Conservation (phyloP, 2,329 filamentous ascomycete species). For the Chaetomium strumarium region DNA sequence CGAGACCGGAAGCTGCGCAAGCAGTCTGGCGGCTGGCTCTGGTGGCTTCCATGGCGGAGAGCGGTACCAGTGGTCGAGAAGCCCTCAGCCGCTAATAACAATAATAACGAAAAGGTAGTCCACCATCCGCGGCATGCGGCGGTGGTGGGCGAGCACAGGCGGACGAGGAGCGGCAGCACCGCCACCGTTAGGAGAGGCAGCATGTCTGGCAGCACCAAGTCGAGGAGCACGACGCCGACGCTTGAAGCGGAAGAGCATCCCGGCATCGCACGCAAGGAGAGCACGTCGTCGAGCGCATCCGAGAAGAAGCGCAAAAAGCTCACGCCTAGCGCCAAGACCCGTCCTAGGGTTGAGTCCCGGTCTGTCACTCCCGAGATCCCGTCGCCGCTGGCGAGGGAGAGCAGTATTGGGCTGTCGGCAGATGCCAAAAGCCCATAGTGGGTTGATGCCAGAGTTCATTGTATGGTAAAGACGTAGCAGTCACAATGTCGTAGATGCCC, state of each 20-base stretch:
- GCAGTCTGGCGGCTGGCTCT: constrained; percentile 67
- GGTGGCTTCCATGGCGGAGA: constrained; percentile 74
- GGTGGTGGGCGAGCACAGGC: constrained; percentile 42
- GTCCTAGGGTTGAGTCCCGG: constrained; percentile 42
- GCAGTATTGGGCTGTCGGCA: constrained; percentile 12
- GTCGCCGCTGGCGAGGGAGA: constrained; percentile 47
- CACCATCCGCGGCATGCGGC: constrained; percentile 37
- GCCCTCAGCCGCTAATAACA: constrained; percentile 4
- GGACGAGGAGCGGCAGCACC: constrained; percentile 40
- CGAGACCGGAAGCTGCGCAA: constrained; percentile 63
- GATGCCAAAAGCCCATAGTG: constrained; percentile 7
- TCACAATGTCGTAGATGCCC: no score
- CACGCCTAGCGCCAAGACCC: constrained; percentile 35
- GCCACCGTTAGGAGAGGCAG: constrained; percentile 49
- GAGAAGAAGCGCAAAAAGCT: constrained; percentile 50
- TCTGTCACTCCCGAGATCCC: constrained; percentile 51
- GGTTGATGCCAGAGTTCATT: not conserved
- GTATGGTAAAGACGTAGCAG: not conserved
- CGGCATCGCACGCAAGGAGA: constrained; percentile 36
- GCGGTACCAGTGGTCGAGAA: constrained; percentile 31
- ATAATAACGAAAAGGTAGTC: constrained; percentile 27
- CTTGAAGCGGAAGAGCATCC: constrained; percentile 39
- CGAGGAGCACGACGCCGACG: constrained; percentile 40
- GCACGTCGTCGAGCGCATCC: constrained; percentile 42
- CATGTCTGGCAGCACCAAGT: constrained; percentile 39